Conservation (phyloP, 176 grass and related monocot genomes). For the Musa troglodytarum region DNA sequence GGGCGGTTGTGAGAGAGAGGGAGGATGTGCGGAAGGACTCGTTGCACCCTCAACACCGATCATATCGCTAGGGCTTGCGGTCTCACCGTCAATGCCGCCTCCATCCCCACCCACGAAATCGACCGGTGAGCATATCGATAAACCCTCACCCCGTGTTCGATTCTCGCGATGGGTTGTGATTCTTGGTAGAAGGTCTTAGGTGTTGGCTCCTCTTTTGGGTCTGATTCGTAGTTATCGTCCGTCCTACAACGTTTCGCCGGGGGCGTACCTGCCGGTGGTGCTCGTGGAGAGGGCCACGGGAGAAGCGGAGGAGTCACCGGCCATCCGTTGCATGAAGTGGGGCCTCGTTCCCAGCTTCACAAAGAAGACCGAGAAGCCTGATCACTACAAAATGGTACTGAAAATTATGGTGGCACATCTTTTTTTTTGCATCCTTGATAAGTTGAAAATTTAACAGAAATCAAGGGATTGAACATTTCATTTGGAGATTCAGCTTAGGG, state of each 20-base stretch:
- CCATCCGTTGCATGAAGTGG: slow-evolving; percentile 91
- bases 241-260: slow-evolving; percentile 71
- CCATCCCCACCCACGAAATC: slow-evolving; percentile 14
- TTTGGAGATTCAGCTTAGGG: neutral
- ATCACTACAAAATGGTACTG: slow-evolving; percentile 85
- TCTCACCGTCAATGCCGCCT: slow-evolving; percentile 20
- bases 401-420: neutral
- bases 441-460: neutral
- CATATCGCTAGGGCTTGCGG: slow-evolving; percentile 55
- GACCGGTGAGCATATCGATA: slow-evolving; percentile 29
- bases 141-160: neutral
- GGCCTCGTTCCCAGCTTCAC: slow-evolving; percentile 88
- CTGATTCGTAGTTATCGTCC: slow-evolving; percentile 48
- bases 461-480: neutral
- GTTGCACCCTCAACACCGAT: slow-evolving; percentile 53
- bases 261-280: slow-evolving; percentile 62
- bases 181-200: neutral
- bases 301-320: slow-evolving; percentile 21
- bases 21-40: slow-evolving; percentile 73
- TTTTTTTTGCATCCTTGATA: too few species aligned
- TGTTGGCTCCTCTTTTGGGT: neutral
- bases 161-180: neutral
- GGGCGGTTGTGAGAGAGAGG: neutral
- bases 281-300: slow-evolving; percentile 3
- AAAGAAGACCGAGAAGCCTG: slow-evolving; percentile 66